Evolutionary conservation across 2,329 filamentous ascomycete species (phyloP), one percentile per base, ranked within the genome.

Genomic region (Hymenoscyphus infarciens): DNA sequence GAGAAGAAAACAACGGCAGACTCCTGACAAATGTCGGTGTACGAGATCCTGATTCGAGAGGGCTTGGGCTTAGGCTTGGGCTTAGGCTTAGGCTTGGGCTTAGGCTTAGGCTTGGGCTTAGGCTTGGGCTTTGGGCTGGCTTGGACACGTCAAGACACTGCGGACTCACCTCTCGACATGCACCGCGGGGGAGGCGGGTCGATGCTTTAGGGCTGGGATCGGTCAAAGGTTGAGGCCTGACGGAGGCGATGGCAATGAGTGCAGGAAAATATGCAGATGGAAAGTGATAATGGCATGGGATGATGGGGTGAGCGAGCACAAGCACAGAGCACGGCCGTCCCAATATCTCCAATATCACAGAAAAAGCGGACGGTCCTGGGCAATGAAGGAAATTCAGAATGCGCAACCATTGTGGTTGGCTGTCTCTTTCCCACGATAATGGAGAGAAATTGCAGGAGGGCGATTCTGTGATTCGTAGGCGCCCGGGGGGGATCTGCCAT

Each of bases 1-100:
- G 52, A 61, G 39, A 33, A 53, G 59, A 33, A 22, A 35, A 27
- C 15, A n/a, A 22, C 27, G 35, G 33, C 55, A 57, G 19, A 22
- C 33, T 57, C 33, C 55, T 49, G 56, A 56, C 61, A 63, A 63
- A 63, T 63, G 61, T 63, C 61, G 61, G 61, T 63, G 61, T 60
- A 63, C 33, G 15, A 13, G 19, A 16, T 57, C 60, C 55, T 61
- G 60, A 61, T 61, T 61, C 55, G 54, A 38, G 22, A n/a, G 42
- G n/a, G 60, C 35, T 29, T 29, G 38, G 45, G 45, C 54, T 42
- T 39, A 25, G 45, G 45, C n/a, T n/a, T n/a, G n/a, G n/a, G n/a
- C n/a, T n/a, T n/a, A n/a, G n/a, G n/a, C n/a, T n/a, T n/a, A n/a
- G n/a, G n/a, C n/a, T n/a, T n/a, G 42, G n/a, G 60, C 35, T 29